A percentile compares a stretch with the other conserved stretches of the same genome.
Conservation (phyloP, 768 basidiomycete genomes). For the Kwoniella botswanensis region DNA sequence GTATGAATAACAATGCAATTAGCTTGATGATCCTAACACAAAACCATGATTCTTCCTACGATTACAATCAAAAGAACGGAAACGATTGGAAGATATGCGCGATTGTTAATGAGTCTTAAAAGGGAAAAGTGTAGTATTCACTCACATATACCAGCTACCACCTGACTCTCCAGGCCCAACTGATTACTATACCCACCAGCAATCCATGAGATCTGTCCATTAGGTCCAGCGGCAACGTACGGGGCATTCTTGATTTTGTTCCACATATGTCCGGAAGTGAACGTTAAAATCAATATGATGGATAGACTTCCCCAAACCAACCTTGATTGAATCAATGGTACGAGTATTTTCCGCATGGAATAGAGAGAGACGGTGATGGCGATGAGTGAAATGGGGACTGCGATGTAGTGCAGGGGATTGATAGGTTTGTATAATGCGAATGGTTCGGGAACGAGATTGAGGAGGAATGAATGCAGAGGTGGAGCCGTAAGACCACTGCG, state of each 20-base stretch:
- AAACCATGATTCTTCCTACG: neutral
- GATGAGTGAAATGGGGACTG: slow-evolving; percentile 63
- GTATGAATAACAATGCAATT: too few relatives aligned
- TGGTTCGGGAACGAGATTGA: slow-evolving; percentile 72
- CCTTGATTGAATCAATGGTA: slow-evolving; percentile 51
- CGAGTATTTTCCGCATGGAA: slow-evolving; percentile 45
- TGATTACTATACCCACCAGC: slow-evolving; percentile 87
- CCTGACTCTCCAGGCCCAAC: slow-evolving; percentile 89
- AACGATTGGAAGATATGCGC: neutral
- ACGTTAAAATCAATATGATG: slow-evolving; percentile 70
- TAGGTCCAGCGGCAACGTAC: slow-evolving; percentile 65
- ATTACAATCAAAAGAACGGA: neutral
- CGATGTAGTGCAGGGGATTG: slow-evolving; percentile 62
- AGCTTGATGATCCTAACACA: too few relatives aligned
- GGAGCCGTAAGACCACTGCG: slow-evolving; percentile 80
- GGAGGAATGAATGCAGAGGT: slow-evolving; percentile 76
- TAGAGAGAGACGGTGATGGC: slow-evolving; percentile 61
- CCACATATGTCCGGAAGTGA: slow-evolving; percentile 97
- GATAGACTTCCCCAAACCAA: slow-evolving; percentile 62
- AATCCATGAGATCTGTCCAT: slow-evolving; percentile 71
- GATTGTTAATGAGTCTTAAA: neutral
- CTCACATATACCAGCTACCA: slow-evolving; percentile 84
- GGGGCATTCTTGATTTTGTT: slow-evolving; percentile 84
- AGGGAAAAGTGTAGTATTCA: slow-evolving; percentile 32
- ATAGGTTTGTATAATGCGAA: slow-evolving; percentile 78